phyloP scores from a whole-genome alignment of 2,329 filamentous ascomycete genomes.

The Phialocephala sp. region DNA sequence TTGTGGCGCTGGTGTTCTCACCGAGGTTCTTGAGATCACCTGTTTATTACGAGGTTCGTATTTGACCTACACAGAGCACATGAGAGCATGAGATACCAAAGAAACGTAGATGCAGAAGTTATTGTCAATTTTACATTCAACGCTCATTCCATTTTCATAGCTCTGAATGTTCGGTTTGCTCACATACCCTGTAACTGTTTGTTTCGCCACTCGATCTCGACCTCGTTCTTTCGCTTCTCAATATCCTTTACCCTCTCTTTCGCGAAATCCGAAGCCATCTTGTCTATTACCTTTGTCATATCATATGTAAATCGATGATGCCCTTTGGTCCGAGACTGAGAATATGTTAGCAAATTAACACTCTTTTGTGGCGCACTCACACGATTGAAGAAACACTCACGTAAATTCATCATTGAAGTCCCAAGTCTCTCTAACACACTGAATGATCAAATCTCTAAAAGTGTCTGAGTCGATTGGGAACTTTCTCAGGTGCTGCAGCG shows the following conservation, averaged over 20 bases:
- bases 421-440: constrained; percentile 1
- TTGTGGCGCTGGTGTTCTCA: not conserved
- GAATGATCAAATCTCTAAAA: not conserved
- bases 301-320: constrained; percentile 4
- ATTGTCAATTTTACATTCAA: not conserved
- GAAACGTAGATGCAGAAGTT: too few species aligned
- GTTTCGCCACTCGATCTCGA: not conserved
- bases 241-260: not conserved
- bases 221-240: not conserved
- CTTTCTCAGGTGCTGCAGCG: not conserved
- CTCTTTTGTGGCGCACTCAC: too few species aligned
- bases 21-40: not conserved
- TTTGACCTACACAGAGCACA: not conserved
- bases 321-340: not conserved
- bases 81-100: not conserved
- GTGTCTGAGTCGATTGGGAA: not conserved
- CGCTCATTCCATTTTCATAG: not conserved
- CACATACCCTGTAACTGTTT: not conserved
- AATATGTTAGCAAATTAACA: not conserved
- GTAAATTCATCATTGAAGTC: not conserved
- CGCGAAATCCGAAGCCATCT: not conserved
- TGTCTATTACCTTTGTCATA: not conserved
- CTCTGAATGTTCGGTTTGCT: not conserved
- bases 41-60: not conserved
- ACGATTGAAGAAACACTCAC: too few species aligned